Evolutionary conservation across 192 early-diverging fungal species (phyloP).

Genomic region (Gamsiella multidivaricata): DNA sequence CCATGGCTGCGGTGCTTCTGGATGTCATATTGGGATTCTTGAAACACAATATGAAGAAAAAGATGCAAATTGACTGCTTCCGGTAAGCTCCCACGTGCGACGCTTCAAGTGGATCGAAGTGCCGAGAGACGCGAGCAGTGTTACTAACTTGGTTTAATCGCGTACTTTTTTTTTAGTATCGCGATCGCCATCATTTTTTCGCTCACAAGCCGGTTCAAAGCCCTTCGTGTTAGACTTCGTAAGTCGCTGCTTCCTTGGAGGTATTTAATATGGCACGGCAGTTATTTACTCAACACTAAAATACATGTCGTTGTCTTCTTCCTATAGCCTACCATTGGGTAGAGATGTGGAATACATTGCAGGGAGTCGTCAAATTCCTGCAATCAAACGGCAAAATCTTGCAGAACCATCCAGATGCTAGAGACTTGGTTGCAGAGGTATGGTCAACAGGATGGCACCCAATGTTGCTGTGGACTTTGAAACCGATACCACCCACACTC

Average conservation of each 20-base stretch:
- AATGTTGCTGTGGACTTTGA: not conserved
- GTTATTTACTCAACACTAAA: not conserved
- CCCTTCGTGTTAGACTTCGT: constrained; percentile 41
- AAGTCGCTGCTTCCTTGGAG: constrained; percentile 6
- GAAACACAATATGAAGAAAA: constrained; percentile 68
- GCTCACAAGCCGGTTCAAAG: constrained; percentile 36
- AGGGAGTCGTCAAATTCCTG: constrained; percentile 59
- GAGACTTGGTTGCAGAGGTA: constrained; percentile 57
- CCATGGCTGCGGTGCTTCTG: constrained; percentile 55
- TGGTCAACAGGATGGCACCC: not conserved
- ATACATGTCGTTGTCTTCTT: not conserved
- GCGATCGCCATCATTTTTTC: constrained; percentile 38
- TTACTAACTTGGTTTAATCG: too few relatives aligned
- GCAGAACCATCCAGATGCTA: constrained; percentile 27
- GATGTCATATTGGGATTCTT: constrained; percentile 62
- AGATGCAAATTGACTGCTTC: constrained; percentile 60
- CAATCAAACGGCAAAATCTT: constrained; percentile 53
- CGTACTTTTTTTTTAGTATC: constrained; percentile 19
- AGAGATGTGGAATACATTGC: constrained; percentile 63
- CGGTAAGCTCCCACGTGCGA: constrained; percentile 35
- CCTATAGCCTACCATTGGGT: constrained; percentile 65
- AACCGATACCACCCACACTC: not conserved
- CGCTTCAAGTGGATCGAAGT: not conserved
- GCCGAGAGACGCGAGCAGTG: too few relatives aligned
- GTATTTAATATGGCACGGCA: not conserved